Percentiles rank a stretch among this genome's conserved stretches.
Evolutionary conservation across 2,329 filamentous ascomycete species (phyloP).

Genomic region (Pseudofabraea citricarpa): DNA sequence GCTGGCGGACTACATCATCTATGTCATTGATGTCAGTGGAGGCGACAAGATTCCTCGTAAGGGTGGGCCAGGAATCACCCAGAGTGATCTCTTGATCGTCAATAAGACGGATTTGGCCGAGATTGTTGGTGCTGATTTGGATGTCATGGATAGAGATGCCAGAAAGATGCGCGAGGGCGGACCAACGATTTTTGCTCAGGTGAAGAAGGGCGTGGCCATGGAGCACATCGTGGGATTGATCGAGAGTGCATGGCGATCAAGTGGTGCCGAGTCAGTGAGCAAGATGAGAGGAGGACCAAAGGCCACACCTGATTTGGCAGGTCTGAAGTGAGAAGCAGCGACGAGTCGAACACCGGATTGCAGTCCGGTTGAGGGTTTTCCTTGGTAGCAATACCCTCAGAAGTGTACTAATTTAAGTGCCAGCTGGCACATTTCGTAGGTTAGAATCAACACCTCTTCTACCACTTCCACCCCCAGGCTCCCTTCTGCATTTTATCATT

Average conservation of each 20-base stretch:
- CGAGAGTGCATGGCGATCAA: slow-evolving; percentile 86
- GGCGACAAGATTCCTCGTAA: slow-evolving; percentile 97
- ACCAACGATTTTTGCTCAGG: slow-evolving; percentile 91
- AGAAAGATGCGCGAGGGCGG: slow-evolving; percentile 93
- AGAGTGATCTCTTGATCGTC: slow-evolving; percentile 87
- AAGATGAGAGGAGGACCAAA: slow-evolving; percentile 51
- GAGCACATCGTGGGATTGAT: slow-evolving; percentile 86
- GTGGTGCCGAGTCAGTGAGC: slow-evolving; percentile 65
- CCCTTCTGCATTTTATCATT: too few species aligned
- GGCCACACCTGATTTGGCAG: slow-evolving; percentile 51
- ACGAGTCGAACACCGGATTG: too few species aligned
- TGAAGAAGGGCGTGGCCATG: slow-evolving; percentile 86
- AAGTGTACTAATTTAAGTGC: too few species aligned
- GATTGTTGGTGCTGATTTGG: slow-evolving; percentile 82
- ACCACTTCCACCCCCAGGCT: too few species aligned
- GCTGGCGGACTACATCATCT: slow-evolving; percentile 95
- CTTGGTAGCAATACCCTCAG: too few species aligned
- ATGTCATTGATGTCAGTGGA: slow-evolving; percentile 94
- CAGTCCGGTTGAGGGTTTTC: too few species aligned
- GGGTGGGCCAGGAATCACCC: slow-evolving; percentile 93
- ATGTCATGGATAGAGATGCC: slow-evolving; percentile 91
- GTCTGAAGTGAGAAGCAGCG: slow-evolving; percentile 30
- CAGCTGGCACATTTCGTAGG: too few species aligned
- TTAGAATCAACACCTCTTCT: too few species aligned
- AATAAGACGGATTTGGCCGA: slow-evolving; percentile 97